phyloP scores from a whole-genome alignment of 1,139 yeast species.

The Waltiozyma sp. region DNA sequence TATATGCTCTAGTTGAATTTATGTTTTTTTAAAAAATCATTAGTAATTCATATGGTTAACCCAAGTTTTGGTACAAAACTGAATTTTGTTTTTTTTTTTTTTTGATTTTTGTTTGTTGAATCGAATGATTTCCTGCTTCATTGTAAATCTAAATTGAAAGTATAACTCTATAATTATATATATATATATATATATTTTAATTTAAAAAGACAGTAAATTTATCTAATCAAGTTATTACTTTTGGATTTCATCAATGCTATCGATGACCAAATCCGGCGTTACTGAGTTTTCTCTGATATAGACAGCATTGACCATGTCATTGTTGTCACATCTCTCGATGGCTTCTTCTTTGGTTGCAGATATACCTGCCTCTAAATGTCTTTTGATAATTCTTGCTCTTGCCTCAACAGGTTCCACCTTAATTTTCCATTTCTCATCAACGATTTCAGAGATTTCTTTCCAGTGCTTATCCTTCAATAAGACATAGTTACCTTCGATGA shows the following conservation, averaged over 20 bases:
- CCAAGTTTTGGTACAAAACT: too few species aligned
- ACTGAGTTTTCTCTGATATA: slow-evolving; percentile 32
- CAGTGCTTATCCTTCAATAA: slow-evolving; percentile 6
- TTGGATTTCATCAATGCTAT: background rate
- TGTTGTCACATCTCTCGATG: slow-evolving; percentile 39
- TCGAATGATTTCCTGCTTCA: too few species aligned
- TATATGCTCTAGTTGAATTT: too few species aligned
- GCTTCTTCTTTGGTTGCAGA: slow-evolving; percentile 37
- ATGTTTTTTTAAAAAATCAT: too few species aligned
- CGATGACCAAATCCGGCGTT: slow-evolving; percentile 17
- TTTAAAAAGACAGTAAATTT: too few species aligned
- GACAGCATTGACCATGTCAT: slow-evolving; percentile 48
- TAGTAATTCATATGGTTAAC: too few species aligned
- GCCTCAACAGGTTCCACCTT: slow-evolving; percentile 29
- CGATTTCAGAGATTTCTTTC: slow-evolving; percentile 5
- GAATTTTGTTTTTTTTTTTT: too few species aligned
- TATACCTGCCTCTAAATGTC: slow-evolving; percentile 56
- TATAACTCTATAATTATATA: too few species aligned
- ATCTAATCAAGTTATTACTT: background rate
- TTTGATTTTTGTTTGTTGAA: too few species aligned
- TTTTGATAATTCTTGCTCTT: slow-evolving; percentile 36
- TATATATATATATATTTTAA: too few species aligned
- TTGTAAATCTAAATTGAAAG: too few species aligned
- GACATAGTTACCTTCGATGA: slow-evolving; percentile 38
- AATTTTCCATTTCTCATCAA: slow-evolving; percentile 26